A percentile compares a stretch with the other conserved stretches of the same genome.
phyloP scores from a whole-genome alignment of 208 protist species.

The Vickermania spadyakhi region DNA sequence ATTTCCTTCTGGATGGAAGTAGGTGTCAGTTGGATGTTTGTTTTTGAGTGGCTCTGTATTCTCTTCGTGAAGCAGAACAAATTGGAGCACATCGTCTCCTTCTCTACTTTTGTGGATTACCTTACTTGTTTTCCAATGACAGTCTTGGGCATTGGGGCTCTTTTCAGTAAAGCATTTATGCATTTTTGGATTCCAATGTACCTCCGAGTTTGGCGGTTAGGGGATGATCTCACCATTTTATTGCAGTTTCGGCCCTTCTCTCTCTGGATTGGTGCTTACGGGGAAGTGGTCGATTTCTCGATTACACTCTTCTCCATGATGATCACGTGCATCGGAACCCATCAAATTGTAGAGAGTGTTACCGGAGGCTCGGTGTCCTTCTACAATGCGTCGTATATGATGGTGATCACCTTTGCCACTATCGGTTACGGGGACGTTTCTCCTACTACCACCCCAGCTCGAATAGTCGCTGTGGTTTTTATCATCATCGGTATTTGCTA shows the following conservation, averaged over 20 bases:
- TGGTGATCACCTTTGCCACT: conserved; percentile 57
- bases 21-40: conserved; percentile 65
- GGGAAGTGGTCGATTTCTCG: conserved; percentile 54
- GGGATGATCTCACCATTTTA: conserved; percentile 45
- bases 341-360: conserved; percentile 66
- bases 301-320: conserved; percentile 48
- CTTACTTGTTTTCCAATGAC: conserved; percentile 78
- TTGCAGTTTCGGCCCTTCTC: conserved; percentile 63
- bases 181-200: conserved; percentile 74
- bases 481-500: conserved; percentile 66
- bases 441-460: conserved; percentile 32
- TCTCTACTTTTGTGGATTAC: conserved; percentile 52
- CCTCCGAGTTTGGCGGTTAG: conserved; percentile 74
- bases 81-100: conserved; percentile 43
- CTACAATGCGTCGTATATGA: conserved; percentile 61
- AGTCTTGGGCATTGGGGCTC: conserved; percentile 43
- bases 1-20: conserved; percentile 50
- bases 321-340: conserved; percentile 60
- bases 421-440: conserved; percentile 72
- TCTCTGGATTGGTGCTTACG: conserved; percentile 43
- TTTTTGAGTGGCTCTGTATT: conserved; percentile 50
- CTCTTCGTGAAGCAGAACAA: conserved; percentile 67
- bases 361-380: conserved; percentile 43
- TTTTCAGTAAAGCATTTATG: conserved; percentile 30
- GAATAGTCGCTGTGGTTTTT: conserved; percentile 63